Base-by-base conservation (phyloP, 305 asterid species). In the Euphrasia arctica region DNA sequence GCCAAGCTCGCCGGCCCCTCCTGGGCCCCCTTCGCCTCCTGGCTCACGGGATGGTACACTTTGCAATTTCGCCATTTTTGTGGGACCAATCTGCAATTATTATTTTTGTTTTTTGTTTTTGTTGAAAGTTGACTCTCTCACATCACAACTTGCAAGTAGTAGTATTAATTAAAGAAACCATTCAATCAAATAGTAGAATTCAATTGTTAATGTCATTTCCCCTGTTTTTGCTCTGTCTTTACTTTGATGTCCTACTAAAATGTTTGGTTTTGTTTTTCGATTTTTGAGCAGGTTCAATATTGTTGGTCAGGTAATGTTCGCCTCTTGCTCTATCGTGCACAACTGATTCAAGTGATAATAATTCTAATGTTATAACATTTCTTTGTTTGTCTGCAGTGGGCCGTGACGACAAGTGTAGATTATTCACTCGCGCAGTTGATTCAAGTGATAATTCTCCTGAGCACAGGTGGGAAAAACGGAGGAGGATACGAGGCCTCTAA, bases 21-120 rank as follows among this genome's bases (percentile, higher is more conserved):
- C 28, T 89, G 95, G 98, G 98, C 97, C 0, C 95, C 98, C 57
- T 89, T 91, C 73, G 98, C 98, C 70, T 87, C 96, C 2, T 89
- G 98, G 97, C 73, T 85, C 64, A 91, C 98, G 72, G 97, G 97
- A 83, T 91, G 98, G 98, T 91, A 88, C 60, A 0, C 4, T 47
- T 29, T n/a, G 64, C 54, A 3, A 22, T 34, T 75, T 22, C 34
- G 2, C 67, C 29, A 45, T 66, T 47, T 14, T 45, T 18, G 34
- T 36, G 42, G 42, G 48, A 28, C 28, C 34, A 54, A 39, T 1
- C 6, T 34, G 12, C 0, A 13, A 14, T 43, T 22, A 54, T 47
- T 70, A 25, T 25, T 25, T 25, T 25, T 25, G 27, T 25, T 25
- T 25, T 25, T 25, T 25, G 27, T 25, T 25, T 25, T 25, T 25